phyloP scores from a whole-genome alignment of 1,284 basidiomycete genomes.

The Microbotryum violaceum region DNA sequence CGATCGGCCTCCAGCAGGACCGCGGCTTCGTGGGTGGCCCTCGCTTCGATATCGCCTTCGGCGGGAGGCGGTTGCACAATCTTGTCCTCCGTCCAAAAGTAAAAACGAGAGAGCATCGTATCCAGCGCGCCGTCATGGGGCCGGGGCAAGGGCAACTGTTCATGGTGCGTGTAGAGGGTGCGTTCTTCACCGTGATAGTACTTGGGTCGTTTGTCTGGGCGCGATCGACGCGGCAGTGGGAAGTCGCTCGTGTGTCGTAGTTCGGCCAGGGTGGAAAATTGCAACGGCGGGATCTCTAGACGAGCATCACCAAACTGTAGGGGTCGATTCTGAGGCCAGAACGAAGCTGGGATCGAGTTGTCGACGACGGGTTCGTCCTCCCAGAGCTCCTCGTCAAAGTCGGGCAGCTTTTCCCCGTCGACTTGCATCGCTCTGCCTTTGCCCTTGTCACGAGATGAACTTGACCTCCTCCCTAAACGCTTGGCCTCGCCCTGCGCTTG shows the following conservation, averaged over 20 bases:
- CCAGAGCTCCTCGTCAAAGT: no score
- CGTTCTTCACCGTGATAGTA: constrained; percentile 4
- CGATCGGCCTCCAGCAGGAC: constrained; percentile 33
- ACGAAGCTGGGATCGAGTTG: no score
- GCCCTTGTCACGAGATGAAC: no score
- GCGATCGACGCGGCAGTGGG: constrained; percentile 46
- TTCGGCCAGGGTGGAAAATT: no score
- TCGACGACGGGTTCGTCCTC: no score
- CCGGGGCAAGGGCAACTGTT: constrained; percentile 54
- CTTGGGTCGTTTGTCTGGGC: neutral
- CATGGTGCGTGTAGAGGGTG: constrained; percentile 53
- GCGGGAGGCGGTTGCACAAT: constrained; percentile 28
- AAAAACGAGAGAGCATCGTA: constrained; percentile 57
- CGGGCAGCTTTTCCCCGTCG: no score
- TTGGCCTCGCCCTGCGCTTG: no score
- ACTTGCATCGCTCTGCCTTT: no score
- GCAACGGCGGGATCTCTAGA: no score
- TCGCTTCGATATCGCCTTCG: constrained; percentile 45
- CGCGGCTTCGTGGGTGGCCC: constrained; percentile 50
- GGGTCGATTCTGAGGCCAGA: no score
- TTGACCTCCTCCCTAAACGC: no score
- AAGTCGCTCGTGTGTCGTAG: constrained; percentile 40
- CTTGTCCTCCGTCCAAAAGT: constrained; percentile 44
- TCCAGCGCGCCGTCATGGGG: constrained; percentile 52
- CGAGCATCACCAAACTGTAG: no score